phyloP scores from a whole-genome alignment of 495 filamentous ascomycete species.

The Xylaria grammica region DNA sequence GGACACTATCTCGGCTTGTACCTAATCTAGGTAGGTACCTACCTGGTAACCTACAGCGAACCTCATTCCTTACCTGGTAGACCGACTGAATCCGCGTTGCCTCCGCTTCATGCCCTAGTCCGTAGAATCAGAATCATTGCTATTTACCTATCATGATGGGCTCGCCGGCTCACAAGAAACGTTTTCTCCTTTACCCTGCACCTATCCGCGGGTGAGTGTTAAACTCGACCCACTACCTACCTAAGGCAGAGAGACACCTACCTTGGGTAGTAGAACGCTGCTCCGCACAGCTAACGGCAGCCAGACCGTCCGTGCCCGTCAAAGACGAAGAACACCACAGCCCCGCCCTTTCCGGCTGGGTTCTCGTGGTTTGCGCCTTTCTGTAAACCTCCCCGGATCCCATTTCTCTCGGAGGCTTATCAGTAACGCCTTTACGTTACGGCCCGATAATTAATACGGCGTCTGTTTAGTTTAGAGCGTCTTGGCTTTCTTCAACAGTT shows the following conservation, averaged over 20 bases:
- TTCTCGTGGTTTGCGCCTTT: slow-evolving; percentile 8
- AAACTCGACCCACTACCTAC: neutral
- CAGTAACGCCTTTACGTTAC: neutral
- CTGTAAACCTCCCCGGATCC: slow-evolving; percentile 3
- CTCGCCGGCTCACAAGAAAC: neutral
- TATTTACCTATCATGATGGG: neutral
- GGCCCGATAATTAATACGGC: neutral
- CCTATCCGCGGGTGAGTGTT: slow-evolving; percentile 7
- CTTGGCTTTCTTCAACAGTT: slow-evolving; percentile 35
- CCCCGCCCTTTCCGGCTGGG: slow-evolving; percentile 8
- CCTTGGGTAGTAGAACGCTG: no score
- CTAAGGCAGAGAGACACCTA: no score
- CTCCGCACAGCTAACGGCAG: neutral
- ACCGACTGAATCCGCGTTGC: no score
- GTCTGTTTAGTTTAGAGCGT: slow-evolving; percentile 38
- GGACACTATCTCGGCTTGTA: no score
- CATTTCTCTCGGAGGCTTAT: neutral
- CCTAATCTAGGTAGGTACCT: no score
- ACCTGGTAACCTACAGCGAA: no score
- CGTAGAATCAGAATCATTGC: neutral
- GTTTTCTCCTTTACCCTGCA: slow-evolving; percentile 1
- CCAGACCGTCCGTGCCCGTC: neutral
- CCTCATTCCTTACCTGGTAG: no score
- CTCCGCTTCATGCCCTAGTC: no score
- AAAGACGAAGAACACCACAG: neutral